phyloP scores from a whole-genome alignment of 352 stramenopile genomes.

The Pseudoperonospora humuli region DNA sequence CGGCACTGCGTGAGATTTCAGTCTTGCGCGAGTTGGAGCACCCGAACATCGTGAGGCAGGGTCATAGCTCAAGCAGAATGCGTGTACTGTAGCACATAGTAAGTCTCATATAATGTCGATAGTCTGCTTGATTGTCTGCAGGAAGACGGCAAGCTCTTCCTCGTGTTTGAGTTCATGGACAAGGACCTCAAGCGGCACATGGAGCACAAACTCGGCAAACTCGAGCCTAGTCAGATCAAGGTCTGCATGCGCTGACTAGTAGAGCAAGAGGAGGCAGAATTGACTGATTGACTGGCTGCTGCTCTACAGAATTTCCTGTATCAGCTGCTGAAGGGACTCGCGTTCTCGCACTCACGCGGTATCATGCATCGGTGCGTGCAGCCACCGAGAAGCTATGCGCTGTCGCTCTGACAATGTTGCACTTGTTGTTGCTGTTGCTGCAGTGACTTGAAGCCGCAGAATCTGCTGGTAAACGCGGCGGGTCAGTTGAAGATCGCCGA shows the following conservation, averaged over 20 bases:
- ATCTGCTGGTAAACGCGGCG: constrained; percentile 92
- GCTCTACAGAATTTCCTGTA: constrained; percentile 55
- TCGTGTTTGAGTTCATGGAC: constrained; percentile 99
- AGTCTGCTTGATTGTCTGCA: constrained; percentile 93
- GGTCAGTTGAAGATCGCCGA: constrained; percentile 97
- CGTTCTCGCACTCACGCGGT: constrained; percentile 82
- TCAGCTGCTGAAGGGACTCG: constrained; percentile 80
- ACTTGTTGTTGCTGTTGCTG: background rate
- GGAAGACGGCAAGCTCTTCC: constrained; percentile 93
- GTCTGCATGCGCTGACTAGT: constrained; percentile 7
- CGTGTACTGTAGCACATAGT: background rate
- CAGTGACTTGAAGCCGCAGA: constrained; percentile 97
- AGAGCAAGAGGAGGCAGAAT: background rate
- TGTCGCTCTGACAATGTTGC: background rate
- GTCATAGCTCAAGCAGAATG: background rate
- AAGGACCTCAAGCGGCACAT: constrained; percentile 96
- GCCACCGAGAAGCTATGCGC: background rate
- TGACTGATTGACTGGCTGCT: background rate
- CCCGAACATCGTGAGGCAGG: constrained; percentile 95
- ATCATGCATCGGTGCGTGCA: constrained; percentile 77
- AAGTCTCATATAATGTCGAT: background rate
- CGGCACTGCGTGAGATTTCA: constrained; percentile 97
- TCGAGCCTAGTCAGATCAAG: constrained; percentile 61
- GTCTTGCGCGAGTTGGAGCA: constrained; percentile 96
- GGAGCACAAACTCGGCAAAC: constrained; percentile 76